phyloP scores from a whole-genome alignment of 1,284 basidiomycete species.

The Austroboletus rostrupii region DNA sequence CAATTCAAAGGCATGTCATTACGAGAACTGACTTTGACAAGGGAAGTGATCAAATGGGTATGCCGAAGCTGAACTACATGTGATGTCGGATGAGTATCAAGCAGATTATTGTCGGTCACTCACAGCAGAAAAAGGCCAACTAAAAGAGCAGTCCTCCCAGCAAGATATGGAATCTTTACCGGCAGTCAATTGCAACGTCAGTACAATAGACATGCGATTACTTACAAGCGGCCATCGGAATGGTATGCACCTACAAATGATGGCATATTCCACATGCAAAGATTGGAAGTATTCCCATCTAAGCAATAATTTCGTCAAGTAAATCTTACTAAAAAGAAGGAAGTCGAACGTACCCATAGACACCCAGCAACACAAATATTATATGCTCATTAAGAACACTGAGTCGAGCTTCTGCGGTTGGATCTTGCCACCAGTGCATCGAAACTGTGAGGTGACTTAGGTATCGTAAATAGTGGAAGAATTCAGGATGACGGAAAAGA shows the following conservation, averaged over 20 bases:
- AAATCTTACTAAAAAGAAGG: background rate
- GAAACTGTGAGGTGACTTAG: background rate
- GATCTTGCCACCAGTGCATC: constrained; percentile 17
- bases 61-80: constrained; percentile 7
- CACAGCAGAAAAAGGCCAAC: constrained; percentile 13
- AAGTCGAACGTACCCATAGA: constrained; percentile 9
- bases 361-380: constrained; percentile 12
- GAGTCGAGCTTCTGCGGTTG: constrained; percentile 1
- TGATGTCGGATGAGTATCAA: background rate
- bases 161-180: constrained; percentile 20
- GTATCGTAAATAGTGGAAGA: background rate
- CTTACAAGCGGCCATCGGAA: constrained; percentile 25
- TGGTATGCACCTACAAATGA: constrained; percentile 15
- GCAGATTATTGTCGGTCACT: background rate
- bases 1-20: background rate
- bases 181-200: background rate
- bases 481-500: background rate
- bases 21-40: constrained; percentile 17
- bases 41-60: background rate
- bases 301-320: background rate
- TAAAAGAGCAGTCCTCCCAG: constrained; percentile 15
- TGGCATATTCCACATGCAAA: constrained; percentile 17
- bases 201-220: background rate
- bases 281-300: constrained; percentile 24
- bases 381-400: background rate